phyloP scores from a whole-genome alignment of 2,329 filamentous ascomycete genomes.

The Sordariomycetes sp. region DNA sequence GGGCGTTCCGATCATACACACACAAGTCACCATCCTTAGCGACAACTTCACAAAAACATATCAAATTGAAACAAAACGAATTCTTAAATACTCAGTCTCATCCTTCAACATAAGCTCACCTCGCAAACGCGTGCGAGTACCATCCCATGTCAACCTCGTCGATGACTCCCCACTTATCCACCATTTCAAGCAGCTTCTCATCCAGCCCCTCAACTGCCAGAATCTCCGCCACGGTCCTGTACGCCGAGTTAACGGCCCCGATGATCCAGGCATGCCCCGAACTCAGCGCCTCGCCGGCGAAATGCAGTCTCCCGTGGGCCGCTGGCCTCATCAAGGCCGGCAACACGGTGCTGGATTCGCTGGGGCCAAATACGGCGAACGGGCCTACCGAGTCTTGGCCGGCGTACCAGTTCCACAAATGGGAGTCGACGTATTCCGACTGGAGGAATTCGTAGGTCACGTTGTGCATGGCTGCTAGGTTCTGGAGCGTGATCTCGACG shows the following conservation, averaged over 20 bases:
- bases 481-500: constrained; percentile 9
- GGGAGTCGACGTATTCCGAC: constrained; percentile 10
- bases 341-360: constrained; percentile 12
- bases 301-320: constrained; percentile 13
- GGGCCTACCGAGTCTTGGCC: constrained; percentile 13
- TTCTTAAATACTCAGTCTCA: too few species aligned
- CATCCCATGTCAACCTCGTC: constrained; percentile 14
- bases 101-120: too few species aligned
- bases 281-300: constrained; percentile 15
- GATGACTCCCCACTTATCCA: constrained; percentile 10
- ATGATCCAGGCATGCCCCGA: constrained; percentile 15
- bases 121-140: constrained; percentile 10
- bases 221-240: constrained; percentile 8
- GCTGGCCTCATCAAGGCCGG: constrained; percentile 13
- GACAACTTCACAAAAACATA: too few species aligned
- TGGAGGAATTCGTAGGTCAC: constrained; percentile 11
- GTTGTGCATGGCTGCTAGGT: constrained; percentile 12
- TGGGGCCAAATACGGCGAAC: constrained; percentile 14
- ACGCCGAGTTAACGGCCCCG: constrained; percentile 15
- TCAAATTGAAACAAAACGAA: too few species aligned
- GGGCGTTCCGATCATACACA: too few species aligned
- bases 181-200: constrained; percentile 10
- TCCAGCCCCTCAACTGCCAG: constrained; percentile 10
- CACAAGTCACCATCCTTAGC: too few species aligned
- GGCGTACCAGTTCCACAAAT: constrained; percentile 14